These are phyloP conservation scores for Pilatotrama ljubarskyi DNA, from an alignment of 768 basidiomycete genomes.

Conservation along the genomic window DNA sequence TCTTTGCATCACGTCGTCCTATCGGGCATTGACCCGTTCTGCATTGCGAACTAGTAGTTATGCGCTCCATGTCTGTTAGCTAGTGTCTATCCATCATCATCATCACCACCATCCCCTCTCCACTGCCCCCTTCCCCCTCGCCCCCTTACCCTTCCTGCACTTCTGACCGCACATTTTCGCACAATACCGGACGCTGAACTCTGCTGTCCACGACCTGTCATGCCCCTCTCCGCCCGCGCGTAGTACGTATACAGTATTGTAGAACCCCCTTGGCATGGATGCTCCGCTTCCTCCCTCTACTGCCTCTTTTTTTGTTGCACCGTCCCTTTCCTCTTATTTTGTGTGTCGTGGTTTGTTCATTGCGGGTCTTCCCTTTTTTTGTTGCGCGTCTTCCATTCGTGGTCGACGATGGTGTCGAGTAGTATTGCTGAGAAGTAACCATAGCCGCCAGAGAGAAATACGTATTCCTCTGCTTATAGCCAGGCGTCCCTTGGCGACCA, in stretches of 20 bases:
- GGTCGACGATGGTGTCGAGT: constrained; percentile 1
- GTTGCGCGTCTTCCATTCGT: background rate
- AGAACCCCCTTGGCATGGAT: constrained; percentile 12
- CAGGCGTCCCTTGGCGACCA: no score
- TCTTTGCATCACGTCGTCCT: background rate
- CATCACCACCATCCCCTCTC: background rate
- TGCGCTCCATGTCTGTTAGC: no score
- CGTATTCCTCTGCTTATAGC: background rate
- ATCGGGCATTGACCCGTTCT: background rate
- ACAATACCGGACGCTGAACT: constrained; percentile 5
- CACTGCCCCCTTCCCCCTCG: background rate
- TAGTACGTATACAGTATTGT: constrained; percentile 10
- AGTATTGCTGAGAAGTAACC: background rate
- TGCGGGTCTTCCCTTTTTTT: background rate
- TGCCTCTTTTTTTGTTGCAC: background rate
- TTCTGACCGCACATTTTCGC: background rate
- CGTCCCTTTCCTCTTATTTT: constrained; percentile 6
- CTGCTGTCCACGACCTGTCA: constrained; percentile 11
- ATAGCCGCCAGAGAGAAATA: background rate
- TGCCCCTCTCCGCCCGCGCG: background rate
- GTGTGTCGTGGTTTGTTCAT: background rate
- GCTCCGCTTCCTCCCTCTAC: background rate
- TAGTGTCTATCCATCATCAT: background rate
- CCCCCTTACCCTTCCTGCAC: background rate
- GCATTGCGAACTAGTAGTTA: background rate